phyloP scores from a whole-genome alignment of 2,329 filamentous ascomycete genomes.

The Ophiostoma tasmaniense region DNA sequence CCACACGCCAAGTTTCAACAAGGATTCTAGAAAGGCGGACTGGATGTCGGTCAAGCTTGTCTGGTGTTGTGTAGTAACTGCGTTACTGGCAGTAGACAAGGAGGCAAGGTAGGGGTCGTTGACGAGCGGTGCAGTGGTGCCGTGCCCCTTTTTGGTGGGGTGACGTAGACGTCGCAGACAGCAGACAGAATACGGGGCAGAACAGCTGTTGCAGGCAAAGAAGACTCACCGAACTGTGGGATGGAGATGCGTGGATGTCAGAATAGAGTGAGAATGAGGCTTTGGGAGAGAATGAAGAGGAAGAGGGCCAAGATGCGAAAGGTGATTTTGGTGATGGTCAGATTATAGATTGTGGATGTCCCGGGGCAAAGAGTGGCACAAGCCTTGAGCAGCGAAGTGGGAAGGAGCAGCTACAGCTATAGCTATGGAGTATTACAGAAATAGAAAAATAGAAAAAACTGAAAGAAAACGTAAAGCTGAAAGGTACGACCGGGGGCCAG shows the following conservation, averaged over 20 bases:
- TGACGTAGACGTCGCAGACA: constrained; percentile 12
- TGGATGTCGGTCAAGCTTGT: neutral
- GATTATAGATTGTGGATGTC: neutral
- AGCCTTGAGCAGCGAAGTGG: neutral
- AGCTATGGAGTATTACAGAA: neutral
- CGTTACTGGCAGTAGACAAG: neutral
- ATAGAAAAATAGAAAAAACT: neutral
- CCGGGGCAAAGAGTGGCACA: neutral
- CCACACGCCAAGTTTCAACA: neutral
- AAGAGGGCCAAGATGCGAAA: neutral
- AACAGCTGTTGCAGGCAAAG: neutral
- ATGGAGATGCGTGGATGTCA: neutral
- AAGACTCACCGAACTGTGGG: neutral
- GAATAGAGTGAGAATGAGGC: neutral
- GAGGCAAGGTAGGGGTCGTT: neutral
- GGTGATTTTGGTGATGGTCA: neutral
- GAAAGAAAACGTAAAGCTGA: neutral
- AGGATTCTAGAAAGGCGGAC: neutral
- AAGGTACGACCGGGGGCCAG: neutral
- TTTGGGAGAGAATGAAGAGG: neutral
- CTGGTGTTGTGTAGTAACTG: neutral
- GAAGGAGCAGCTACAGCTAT: neutral
- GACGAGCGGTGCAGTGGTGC: neutral
- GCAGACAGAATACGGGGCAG: neutral
- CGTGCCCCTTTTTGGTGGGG: constrained; percentile 14